Percentiles rank a stretch among this genome's conserved stretches.
phyloP scores from a whole-genome alignment of 352 stramenopile genomes.

The Saprolegnia diclina region DNA sequence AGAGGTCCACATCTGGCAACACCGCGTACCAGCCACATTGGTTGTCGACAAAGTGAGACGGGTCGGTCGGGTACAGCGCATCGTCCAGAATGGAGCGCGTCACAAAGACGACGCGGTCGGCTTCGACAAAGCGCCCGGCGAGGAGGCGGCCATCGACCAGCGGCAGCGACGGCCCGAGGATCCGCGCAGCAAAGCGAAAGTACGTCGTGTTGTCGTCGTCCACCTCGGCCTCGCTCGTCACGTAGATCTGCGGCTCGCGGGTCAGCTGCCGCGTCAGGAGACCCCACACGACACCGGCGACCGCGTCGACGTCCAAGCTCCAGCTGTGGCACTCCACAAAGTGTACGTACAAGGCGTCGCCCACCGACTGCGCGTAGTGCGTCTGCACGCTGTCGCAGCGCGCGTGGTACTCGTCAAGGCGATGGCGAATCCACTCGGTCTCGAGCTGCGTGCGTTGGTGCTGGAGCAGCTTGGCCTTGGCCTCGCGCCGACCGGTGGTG shows the following conservation, averaged over 20 bases:
- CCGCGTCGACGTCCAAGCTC: background rate
- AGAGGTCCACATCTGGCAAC: too few species aligned
- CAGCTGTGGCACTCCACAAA: constrained; percentile 3
- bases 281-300: background rate
- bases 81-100: background rate
- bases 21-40: background rate
- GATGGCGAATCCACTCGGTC: constrained; percentile 1
- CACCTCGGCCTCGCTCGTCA: constrained; percentile 1
- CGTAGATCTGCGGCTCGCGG: background rate
- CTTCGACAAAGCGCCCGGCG: background rate
- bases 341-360: background rate
- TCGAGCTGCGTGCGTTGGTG: background rate
- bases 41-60: background rate
- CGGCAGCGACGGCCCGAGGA: too few species aligned
- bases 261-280: background rate
- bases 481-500: background rate
- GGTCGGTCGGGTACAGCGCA: background rate
- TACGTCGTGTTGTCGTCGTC: background rate
- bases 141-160: too few species aligned
- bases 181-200: background rate
- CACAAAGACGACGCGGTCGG: background rate
- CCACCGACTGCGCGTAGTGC: background rate
- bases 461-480: background rate
- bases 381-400: background rate
- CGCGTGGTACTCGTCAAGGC: background rate